Conservation (phyloP, 805 yeast species). For the Komagataella pastoris region DNA sequence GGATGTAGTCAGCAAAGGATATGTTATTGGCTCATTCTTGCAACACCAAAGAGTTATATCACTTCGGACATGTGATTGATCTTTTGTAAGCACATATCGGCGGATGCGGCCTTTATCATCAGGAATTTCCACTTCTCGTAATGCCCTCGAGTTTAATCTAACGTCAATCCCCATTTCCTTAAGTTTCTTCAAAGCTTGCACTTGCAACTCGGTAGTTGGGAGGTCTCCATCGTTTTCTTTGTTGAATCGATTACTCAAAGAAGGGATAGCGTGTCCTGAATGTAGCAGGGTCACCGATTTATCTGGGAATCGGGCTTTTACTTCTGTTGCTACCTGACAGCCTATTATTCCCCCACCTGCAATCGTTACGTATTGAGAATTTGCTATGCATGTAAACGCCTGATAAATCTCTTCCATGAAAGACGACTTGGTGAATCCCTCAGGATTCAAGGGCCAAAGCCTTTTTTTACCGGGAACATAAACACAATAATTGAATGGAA, state of each 20-base stretch:
- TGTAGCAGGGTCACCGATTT: constrained; percentile 25
- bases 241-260: neutral
- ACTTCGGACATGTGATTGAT: constrained; percentile 1
- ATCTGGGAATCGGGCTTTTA: constrained; percentile 21
- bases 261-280: constrained; percentile 21
- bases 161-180: neutral
- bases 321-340: constrained; percentile 33
- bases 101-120: neutral
- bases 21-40: constrained; percentile 2
- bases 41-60: constrained; percentile 5
- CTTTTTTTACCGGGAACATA: constrained; percentile 35
- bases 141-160: neutral
- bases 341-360: constrained; percentile 34
- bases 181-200: neutral
- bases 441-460: constrained; percentile 38
- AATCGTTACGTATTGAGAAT: constrained; percentile 19
- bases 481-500: constrained; percentile 31
- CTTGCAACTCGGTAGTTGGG: neutral
- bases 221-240: neutral
- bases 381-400: constrained; percentile 16
- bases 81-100: constrained; percentile 1
- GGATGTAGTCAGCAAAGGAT: constrained; percentile 1
- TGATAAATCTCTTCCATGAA: constrained; percentile 28
- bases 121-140: neutral
- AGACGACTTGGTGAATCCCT: constrained; percentile 23